phyloP scores from a whole-genome alignment of 352 stramenopile species.

The Globisporangium iwayamae region DNA sequence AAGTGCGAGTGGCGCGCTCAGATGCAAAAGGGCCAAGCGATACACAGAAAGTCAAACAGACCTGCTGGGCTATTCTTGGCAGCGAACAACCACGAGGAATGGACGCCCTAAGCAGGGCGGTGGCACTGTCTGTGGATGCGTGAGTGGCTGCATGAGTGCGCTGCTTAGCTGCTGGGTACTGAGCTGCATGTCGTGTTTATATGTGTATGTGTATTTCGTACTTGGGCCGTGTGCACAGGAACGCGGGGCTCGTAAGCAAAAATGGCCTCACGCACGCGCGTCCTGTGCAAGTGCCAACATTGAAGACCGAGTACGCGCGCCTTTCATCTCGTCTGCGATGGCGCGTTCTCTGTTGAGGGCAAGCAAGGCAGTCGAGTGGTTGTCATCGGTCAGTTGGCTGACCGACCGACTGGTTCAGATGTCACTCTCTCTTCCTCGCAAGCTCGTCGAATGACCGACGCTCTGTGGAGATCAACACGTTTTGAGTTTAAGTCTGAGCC shows the following conservation, averaged over 20 bases:
- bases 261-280: not conserved
- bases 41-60: not conserved
- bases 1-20: not conserved
- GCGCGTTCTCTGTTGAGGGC: not conserved
- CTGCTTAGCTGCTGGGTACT: no score
- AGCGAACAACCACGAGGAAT: not conserved
- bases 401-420: not conserved
- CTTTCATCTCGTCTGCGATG: not conserved
- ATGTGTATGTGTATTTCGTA: not conserved
- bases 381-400: not conserved
- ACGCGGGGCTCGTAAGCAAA: not conserved
- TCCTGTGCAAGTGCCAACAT: not conserved
- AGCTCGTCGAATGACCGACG: not conserved
- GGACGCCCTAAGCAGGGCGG: no score
- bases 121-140: no score
- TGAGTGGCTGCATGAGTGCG: not conserved
- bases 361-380: not conserved
- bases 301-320: not conserved
- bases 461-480: not conserved
- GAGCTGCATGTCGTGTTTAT: not conserved
- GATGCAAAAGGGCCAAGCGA: not conserved
- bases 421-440: not conserved
- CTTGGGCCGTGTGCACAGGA: not conserved
- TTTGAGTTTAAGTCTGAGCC: slow-evolving; percentile 27
- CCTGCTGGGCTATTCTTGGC: not conserved